A percentile compares a stretch with the other conserved stretches of the same genome.
Conservation (phyloP, 2,329 filamentous ascomycete species). For the Colletotrichum sp. region DNA sequence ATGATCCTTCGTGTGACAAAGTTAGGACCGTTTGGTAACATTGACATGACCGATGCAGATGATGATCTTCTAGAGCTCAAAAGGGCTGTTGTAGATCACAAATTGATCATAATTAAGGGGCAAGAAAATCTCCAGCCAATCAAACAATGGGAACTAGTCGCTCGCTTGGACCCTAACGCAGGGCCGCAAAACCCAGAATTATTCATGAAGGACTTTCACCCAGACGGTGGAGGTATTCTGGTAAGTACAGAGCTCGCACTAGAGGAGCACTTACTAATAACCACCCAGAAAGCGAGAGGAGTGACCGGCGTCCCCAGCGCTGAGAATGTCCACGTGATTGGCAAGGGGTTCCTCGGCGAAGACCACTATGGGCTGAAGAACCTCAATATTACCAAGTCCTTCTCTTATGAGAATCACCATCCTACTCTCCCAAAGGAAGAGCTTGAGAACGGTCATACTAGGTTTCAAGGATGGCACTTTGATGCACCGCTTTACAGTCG, state of each 20-base stretch:
- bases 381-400: conserved; percentile 31
- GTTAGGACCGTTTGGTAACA: neutral
- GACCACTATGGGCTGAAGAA: conserved; percentile 49
- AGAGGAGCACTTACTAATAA: neutral
- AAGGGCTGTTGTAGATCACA: conserved; percentile 47
- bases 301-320: conserved; percentile 43
- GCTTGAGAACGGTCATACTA: conserved; percentile 44
- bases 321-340: conserved; percentile 48
- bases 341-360: conserved; percentile 49
- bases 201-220: conserved; percentile 44
- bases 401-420: conserved; percentile 42
- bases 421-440: conserved; percentile 35
- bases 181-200: conserved; percentile 45
- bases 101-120: conserved; percentile 47
- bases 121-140: conserved; percentile 43
- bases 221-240: conserved; percentile 41
- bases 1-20: neutral
- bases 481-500: conserved; percentile 48
- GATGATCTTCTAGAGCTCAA: conserved; percentile 38
- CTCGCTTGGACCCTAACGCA: conserved; percentile 45
- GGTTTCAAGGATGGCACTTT: conserved; percentile 54
- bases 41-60: conserved; percentile 27
- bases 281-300: conserved; percentile 31
- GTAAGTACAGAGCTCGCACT: conserved; percentile 20
- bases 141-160: conserved; percentile 51